phyloP scores from a whole-genome alignment of 805 yeast species.

The Lachancea mirantina region DNA sequence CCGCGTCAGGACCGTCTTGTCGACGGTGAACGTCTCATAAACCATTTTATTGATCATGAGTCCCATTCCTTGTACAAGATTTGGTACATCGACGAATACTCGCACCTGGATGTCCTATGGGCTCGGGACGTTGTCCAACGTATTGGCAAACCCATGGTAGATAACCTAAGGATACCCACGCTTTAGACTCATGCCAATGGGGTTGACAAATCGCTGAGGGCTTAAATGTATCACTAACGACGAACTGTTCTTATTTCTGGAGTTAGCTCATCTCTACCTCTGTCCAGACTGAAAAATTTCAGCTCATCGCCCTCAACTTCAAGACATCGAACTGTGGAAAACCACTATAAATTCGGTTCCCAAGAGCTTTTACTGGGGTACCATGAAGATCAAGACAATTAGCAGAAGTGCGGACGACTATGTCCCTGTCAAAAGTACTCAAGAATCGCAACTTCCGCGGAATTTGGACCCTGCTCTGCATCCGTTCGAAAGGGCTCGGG shows the following conservation, averaged over 20 bases:
- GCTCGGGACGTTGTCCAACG: conserved; percentile 65
- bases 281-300: conserved; percentile 7
- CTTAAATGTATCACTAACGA: too few species aligned
- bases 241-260: conserved; percentile 2
- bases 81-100: conserved; percentile 49
- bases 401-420: conserved; percentile 86
- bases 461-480: conserved; percentile 91
- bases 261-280: not conserved
- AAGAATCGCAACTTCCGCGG: conserved; percentile 79
- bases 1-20: conserved; percentile 75
- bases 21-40: conserved; percentile 58
- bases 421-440: conserved; percentile 86
- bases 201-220: too few species aligned
- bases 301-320: conserved; percentile 6
- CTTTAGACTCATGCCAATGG: not conserved
- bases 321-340: not conserved
- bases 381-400: conserved; percentile 76
- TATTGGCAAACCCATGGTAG: conserved; percentile 47
- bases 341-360: not conserved
- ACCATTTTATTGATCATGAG: conserved; percentile 61
- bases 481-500: conserved; percentile 96
- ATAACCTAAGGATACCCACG: conserved; percentile 26
- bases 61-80: conserved; percentile 25
- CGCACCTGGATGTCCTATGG: conserved; percentile 92
- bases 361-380: not conserved